A percentile compares a stretch with the other conserved stretches of the same genome.
Conservation (phyloP, 192 early-diverging fungal genomes). For the Coemansia sp. region DNA sequence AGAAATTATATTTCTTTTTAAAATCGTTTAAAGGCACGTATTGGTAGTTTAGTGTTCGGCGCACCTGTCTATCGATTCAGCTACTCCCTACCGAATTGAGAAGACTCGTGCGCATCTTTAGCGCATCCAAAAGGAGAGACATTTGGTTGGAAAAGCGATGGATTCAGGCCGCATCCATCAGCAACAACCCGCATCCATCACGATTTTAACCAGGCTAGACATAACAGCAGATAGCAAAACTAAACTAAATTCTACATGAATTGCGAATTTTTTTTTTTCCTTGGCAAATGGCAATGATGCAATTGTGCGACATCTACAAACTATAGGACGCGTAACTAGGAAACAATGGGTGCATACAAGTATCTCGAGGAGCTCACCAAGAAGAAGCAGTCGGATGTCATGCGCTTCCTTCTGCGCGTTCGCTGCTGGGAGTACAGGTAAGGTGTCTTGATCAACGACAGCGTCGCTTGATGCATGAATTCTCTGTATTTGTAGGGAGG, state of each 20-base stretch:
- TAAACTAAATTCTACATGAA: neutral
- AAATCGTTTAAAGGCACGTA: conserved; percentile 10
- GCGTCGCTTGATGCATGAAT: neutral
- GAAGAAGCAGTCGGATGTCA: conserved; percentile 99
- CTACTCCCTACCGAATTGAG: neutral
- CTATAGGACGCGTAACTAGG: conserved; percentile 39
- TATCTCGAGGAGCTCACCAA: conserved; percentile 95
- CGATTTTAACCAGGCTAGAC: no score
- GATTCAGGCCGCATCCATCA: conserved; percentile 4
- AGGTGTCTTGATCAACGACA: conserved; percentile 7
- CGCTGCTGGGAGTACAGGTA: conserved; percentile 97
- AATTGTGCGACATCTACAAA: neutral
- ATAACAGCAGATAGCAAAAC: neutral
- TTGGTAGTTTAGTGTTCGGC: neutral
- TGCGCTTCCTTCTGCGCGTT: conserved; percentile 97
- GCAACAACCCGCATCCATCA: neutral
- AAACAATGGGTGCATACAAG: conserved; percentile 77
- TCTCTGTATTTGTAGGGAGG: conserved; percentile 1
- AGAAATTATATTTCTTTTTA: conserved; percentile 20
- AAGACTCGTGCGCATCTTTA: neutral
- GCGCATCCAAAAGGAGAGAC: no score
- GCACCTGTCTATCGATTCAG: neutral
- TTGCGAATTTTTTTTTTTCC: neutral
- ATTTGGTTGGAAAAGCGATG: neutral
- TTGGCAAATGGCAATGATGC: neutral